Evolutionary conservation across 2,329 filamentous ascomycete genomes (phyloP).

Genomic region (Cladosporium phlei): DNA sequence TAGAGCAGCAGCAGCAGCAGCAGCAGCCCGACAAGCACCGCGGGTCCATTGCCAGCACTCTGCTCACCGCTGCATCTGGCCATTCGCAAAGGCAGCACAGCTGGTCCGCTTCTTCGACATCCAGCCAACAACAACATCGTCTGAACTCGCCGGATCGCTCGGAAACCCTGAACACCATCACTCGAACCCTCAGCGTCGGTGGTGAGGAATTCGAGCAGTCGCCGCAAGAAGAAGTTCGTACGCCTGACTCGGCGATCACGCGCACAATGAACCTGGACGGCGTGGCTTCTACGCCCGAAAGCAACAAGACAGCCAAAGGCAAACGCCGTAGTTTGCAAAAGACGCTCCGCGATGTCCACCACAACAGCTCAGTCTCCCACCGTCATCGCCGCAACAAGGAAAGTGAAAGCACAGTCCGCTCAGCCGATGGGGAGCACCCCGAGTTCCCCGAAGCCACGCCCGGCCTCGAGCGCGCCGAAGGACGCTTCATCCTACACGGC

Average conservation of each 20-base stretch:
- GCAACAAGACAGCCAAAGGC: slow-evolving; percentile 40
- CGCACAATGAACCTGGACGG: slow-evolving; percentile 7
- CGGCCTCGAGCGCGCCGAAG: slow-evolving; percentile 70
- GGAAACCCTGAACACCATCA: slow-evolving; percentile 3
- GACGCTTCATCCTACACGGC: slow-evolving; percentile 92
- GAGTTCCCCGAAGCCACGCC: slow-evolving; percentile 52
- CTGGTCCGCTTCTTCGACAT: slow-evolving; percentile 28
- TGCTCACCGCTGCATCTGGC: slow-evolving; percentile 20
- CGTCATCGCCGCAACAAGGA: slow-evolving; percentile 75
- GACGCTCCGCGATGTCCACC: slow-evolving; percentile 74
- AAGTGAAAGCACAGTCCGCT: slow-evolving; percentile 53
- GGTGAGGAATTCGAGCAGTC: not conserved
- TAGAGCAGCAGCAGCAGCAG: slow-evolving; percentile 15
- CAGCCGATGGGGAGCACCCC: slow-evolving; percentile 35
- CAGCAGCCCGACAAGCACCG: slow-evolving; percentile 27
- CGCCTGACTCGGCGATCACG: not conserved
- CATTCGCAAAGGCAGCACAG: slow-evolving; percentile 16
- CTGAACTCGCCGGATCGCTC: not conserved
- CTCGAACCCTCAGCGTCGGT: not conserved
- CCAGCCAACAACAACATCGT: slow-evolving; percentile 20
- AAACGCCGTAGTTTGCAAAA: slow-evolving; percentile 83
- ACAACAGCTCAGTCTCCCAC: slow-evolving; percentile 38
- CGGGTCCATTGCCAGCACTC: slow-evolving; percentile 30
- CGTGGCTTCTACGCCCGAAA: slow-evolving; percentile 21
- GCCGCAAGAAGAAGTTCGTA: slow-evolving; percentile 10